phyloP scores from a whole-genome alignment of 495 filamentous ascomycete genomes.

The Penicillium paxilli region DNA sequence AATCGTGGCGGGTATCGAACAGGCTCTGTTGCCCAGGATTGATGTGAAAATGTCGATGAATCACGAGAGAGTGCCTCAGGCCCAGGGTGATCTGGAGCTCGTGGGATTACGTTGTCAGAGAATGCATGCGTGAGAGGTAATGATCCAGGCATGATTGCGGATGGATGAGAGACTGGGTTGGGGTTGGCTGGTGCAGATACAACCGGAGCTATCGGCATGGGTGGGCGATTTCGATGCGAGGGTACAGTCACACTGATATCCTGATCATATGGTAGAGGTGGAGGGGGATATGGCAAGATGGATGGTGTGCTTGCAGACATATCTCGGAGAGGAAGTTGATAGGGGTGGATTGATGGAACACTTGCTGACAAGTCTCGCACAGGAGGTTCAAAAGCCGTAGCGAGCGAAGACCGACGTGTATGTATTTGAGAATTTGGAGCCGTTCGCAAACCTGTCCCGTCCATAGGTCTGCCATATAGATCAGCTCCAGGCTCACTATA shows the following conservation, averaged over 20 bases:
- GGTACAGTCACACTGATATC: conserved; percentile 27
- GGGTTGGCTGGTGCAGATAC: neutral
- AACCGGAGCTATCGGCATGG: neutral
- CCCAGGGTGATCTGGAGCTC: conserved; percentile 25
- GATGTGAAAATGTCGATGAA: conserved; percentile 34
- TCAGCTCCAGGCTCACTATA: conserved; percentile 39
- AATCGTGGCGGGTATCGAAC: conserved; percentile 29
- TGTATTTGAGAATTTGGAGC: conserved; percentile 23
- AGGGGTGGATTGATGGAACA: conserved; percentile 14
- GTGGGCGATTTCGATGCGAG: conserved; percentile 8
- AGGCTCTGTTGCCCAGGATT: conserved; percentile 44
- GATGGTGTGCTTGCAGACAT: conserved; percentile 21
- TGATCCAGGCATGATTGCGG: conserved; percentile 41
- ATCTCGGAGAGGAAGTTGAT: conserved; percentile 10
- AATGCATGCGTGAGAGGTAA: conserved; percentile 19
- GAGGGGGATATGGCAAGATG: conserved; percentile 17
- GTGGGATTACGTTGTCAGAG: conserved; percentile 13
- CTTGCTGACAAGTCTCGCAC: conserved; percentile 18
- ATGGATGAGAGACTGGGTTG: conserved; percentile 31
- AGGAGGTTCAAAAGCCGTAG: conserved; percentile 14
- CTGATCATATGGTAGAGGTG: conserved; percentile 30
- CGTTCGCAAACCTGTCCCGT: conserved; percentile 24
- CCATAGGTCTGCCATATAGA: conserved; percentile 13
- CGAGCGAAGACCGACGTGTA: conserved; percentile 27
- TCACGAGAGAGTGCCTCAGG: conserved; percentile 34